Base-by-base conservation (phyloP, 306 rosid species). In the Hippophae tibetana region DNA sequence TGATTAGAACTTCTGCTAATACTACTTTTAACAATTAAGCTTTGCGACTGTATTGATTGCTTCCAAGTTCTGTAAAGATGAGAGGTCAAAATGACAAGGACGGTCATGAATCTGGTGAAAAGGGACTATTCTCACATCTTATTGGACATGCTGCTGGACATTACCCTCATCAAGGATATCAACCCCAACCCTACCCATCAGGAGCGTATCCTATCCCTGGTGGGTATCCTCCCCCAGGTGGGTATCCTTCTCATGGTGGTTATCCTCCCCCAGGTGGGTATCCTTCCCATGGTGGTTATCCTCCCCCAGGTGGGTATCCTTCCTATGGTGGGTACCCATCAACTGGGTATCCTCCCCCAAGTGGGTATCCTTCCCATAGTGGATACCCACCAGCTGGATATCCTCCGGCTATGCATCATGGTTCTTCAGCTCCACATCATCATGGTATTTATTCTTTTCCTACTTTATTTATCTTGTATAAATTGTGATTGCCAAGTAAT, bases 361-460 rank as follows among this genome's bases (percentile, higher is more conserved):
- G 46, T 1, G 73, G 69, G 2, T 65, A 79, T 31, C 66, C 79
- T 11, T 73, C 76, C 10, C 54, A 52, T 0, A 72, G 73, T 1
- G 82, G 65, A 2, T 86, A 80, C 60, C 86, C 77, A 5, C 77
- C 72, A n/a, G 43, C 64, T 40, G 76, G 80, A 51, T 80, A 80
- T 57, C 85, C 93, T 1, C 89, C 93, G 10, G 58, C 79, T 45
- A 84, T 86, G 48, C 82, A 89, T 76, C 87, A 82, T 53, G 81
- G 82, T 31, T 57, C 85, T 47, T 72, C 86, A 54, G 78, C 78
- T 77, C 82, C 80, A 38, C 81, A 80, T 66, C 66, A 56, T 47
- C 50, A 75, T 57, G 93, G 93, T 89, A 75, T 14, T 11, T 13
- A 8, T 11, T n/a, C 4, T 5, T 14, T 10, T 23, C 5, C 43